These are phyloP conservation scores for Hymenoscyphus albidus DNA, from an alignment of 2,329 filamentous ascomycete genomes.

Conservation along the genomic window DNA sequence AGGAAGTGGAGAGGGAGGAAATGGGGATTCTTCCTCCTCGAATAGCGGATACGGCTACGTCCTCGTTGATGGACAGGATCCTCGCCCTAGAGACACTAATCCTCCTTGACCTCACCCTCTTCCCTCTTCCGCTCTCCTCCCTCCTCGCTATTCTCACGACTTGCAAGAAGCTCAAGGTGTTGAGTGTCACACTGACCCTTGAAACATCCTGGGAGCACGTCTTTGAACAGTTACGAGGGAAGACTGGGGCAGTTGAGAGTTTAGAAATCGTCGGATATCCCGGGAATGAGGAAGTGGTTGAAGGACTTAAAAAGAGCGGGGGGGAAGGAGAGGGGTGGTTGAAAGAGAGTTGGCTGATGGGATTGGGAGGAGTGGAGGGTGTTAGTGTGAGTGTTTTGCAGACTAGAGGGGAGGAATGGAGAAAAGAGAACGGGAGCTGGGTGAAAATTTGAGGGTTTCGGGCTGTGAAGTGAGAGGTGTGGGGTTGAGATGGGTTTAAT, in stretches of 20 bases:
- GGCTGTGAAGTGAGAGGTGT: too few species aligned
- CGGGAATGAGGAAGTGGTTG: constrained; percentile 18
- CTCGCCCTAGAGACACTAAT: neutral
- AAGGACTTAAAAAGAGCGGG: constrained; percentile 21
- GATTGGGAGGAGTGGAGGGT: constrained; percentile 21
- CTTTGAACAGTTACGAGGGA: constrained; percentile 14
- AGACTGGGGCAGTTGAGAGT: constrained; percentile 20
- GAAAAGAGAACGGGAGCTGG: constrained; percentile 3
- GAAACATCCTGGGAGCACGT: constrained; percentile 29
- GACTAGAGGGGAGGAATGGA: constrained; percentile 23
- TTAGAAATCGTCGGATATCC: constrained; percentile 30
- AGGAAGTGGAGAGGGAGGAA: constrained; percentile 23
- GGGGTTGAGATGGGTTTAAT: too few species aligned
- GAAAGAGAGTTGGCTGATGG: constrained; percentile 12
- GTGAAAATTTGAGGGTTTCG: neutral
- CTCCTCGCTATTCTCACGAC: constrained; percentile 35
- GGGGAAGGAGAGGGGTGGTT: constrained; percentile 15
- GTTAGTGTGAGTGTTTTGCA: constrained; percentile 28
- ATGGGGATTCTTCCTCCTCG: constrained; percentile 4
- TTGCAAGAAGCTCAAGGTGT: constrained; percentile 36
- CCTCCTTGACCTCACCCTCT: constrained; percentile 39
- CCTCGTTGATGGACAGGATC: too few species aligned
- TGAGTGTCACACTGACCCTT: constrained; percentile 38
- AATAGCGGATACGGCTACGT: too few species aligned
- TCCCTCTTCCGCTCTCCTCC: constrained; percentile 37